phyloP scores from a whole-genome alignment of 768 basidiomycete genomes.

The Xerocomellus amylosporus region DNA sequence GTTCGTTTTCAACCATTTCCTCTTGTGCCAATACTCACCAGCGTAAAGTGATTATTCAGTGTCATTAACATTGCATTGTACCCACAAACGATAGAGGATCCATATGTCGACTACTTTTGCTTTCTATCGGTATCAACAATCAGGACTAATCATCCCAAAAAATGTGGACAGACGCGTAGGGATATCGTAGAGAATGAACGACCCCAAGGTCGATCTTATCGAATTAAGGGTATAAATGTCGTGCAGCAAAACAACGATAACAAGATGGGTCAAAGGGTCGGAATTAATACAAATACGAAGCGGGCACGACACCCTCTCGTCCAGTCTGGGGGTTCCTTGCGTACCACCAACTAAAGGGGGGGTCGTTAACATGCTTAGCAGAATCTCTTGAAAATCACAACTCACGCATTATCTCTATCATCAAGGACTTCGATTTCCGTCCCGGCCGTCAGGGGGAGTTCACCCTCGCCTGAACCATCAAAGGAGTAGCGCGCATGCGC shows the following conservation, averaged over 20 bases:
- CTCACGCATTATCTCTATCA: constrained; percentile 77
- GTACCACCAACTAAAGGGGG: constrained; percentile 81
- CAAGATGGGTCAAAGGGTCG: constrained; percentile 22
- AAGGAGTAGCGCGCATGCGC: constrained; percentile 84
- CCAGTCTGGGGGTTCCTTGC: constrained; percentile 78
- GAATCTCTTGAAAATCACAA: constrained; percentile 7
- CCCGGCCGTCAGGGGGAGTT: constrained; percentile 66
- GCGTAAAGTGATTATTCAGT: constrained; percentile 11
- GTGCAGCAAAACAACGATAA: constrained; percentile 31
- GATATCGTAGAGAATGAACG: constrained; percentile 35
- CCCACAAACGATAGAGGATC: not conserved
- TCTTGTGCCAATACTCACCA: constrained; percentile 2
- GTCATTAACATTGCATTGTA: constrained; percentile 7
- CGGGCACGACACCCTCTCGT: constrained; percentile 86
- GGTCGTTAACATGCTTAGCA: constrained; percentile 7
- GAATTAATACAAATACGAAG: constrained; percentile 81
- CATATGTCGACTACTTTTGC: constrained; percentile 13
- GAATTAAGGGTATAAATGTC: constrained; percentile 37
- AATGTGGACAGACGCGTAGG: constrained; percentile 18
- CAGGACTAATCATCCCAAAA: constrained; percentile 7
- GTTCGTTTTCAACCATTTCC: constrained; percentile 25
- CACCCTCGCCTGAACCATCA: constrained; percentile 75
- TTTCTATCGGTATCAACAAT: constrained; percentile 15
- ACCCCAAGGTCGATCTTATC: constrained; percentile 37
- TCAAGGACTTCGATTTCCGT: constrained; percentile 74